phyloP scores from a whole-genome alignment of 1,284 basidiomycete species.

The Waitea zeae region DNA sequence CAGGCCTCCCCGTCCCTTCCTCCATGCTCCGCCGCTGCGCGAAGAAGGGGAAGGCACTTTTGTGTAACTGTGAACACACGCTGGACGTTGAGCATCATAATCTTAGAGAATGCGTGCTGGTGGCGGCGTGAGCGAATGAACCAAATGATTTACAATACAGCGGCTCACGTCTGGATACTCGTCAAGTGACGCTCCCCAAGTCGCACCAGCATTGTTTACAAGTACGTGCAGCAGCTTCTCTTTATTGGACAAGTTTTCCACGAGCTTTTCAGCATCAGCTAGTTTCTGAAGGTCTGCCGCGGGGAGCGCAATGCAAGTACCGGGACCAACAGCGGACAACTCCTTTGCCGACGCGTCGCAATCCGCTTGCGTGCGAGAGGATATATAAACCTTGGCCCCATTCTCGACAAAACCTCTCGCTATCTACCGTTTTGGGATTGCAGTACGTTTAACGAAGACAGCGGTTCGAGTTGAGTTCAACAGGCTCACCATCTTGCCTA shows the following conservation, averaged over 20 bases:
- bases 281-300: slow-evolving; percentile 44
- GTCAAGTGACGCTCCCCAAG: slow-evolving; percentile 42
- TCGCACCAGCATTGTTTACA: slow-evolving; percentile 54
- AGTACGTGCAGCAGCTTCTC: slow-evolving; percentile 43
- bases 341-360: slow-evolving; percentile 38
- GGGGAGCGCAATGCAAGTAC: slow-evolving; percentile 37
- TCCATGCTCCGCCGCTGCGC: slow-evolving; percentile 27
- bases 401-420: slow-evolving; percentile 48
- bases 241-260: slow-evolving; percentile 26
- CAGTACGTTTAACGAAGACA: too few relatives aligned
- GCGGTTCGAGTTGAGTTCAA: too few relatives aligned
- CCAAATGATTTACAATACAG: slow-evolving; percentile 18
- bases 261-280: slow-evolving; percentile 38
- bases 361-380: slow-evolving; percentile 38
- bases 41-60: slow-evolving; percentile 42
- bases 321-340: slow-evolving; percentile 35
- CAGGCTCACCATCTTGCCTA: slow-evolving; percentile 42
- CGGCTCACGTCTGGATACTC: slow-evolving; percentile 26
- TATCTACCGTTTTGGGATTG: slow-evolving; percentile 32
- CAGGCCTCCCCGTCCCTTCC: slow-evolving; percentile 19
- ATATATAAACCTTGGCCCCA: slow-evolving; percentile 57
- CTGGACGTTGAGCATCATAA: slow-evolving; percentile 50
- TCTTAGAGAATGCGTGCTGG: slow-evolving; percentile 34
- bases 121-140: too few relatives aligned
- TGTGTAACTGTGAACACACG: slow-evolving; percentile 58